Evolutionary conservation across 345 rosid species (phyloP).

Genomic region (Linum trigynum): DNA sequence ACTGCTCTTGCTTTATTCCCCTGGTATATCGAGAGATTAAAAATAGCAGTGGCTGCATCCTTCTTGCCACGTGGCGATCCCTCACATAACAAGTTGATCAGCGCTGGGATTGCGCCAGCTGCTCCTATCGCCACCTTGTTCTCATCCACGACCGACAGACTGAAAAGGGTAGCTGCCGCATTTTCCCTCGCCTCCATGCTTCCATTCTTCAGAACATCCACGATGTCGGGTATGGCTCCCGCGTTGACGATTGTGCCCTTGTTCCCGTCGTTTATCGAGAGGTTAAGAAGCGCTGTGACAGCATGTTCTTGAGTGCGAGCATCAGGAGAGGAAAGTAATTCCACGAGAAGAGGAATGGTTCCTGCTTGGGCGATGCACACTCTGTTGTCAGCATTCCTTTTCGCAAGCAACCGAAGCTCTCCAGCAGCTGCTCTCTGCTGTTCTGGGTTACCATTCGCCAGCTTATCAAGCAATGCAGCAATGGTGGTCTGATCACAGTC

Average conservation of each 20-base stretch:
- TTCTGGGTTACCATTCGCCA: slow-evolving; percentile 55
- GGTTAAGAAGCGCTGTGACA: slow-evolving; percentile 93
- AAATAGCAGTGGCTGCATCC: slow-evolving; percentile 95
- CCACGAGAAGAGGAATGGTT: slow-evolving; percentile 87
- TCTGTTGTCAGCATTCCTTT: slow-evolving; percentile 90
- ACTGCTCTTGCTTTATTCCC: slow-evolving; percentile 96
- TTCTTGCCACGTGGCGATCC: slow-evolving; percentile 94
- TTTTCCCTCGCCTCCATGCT: slow-evolving; percentile 99
- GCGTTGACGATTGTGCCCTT: slow-evolving; percentile 87
- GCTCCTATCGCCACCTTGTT: slow-evolving; percentile 94
- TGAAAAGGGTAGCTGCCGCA: slow-evolving; percentile 95
- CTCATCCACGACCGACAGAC: slow-evolving; percentile 90
- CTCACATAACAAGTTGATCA: slow-evolving; percentile 66
- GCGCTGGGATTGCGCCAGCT: slow-evolving; percentile 92
- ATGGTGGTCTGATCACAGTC: slow-evolving; percentile 80
- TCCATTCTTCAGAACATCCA: slow-evolving; percentile 71
- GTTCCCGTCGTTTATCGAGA: slow-evolving; percentile 86
- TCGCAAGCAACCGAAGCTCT: slow-evolving; percentile 86
- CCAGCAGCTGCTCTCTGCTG: slow-evolving; percentile 94
- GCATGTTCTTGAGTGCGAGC: slow-evolving; percentile 91
- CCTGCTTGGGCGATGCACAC: slow-evolving; percentile 91
- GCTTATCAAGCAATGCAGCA: slow-evolving; percentile 45
- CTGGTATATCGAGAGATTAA: slow-evolving; percentile 86
- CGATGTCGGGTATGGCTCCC: slow-evolving; percentile 92
- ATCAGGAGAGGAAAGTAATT: slow-evolving; percentile 69